Evolutionary conservation across 306 rosid species (phyloP).

Genomic region (Ormosia semicastrata): DNA sequence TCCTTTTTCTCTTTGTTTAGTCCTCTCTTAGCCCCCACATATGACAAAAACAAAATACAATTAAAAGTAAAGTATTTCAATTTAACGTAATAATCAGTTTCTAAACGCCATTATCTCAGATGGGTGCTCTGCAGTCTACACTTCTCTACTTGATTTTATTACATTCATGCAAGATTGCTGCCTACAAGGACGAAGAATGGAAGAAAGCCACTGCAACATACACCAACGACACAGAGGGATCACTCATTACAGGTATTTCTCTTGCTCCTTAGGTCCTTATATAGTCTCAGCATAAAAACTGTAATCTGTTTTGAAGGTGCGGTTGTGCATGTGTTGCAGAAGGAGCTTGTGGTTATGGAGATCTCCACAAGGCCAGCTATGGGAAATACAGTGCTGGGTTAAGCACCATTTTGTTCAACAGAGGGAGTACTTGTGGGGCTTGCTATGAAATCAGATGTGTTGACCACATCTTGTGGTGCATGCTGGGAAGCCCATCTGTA

Average conservation of each 20-base stretch:
- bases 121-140: constrained; percentile 63
- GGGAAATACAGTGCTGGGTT: constrained; percentile 83
- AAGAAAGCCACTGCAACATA: constrained; percentile 88
- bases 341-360: constrained; percentile 99
- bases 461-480: constrained; percentile 92
- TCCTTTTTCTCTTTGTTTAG: constrained; percentile 32
- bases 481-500: constrained; percentile 82
- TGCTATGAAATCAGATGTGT: constrained; percentile 94
- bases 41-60: constrained; percentile 18
- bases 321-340: constrained; percentile 56
- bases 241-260: constrained; percentile 69
- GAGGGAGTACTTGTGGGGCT: constrained; percentile 91
- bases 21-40: constrained; percentile 31
- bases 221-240: constrained; percentile 70
- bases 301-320: constrained; percentile 13
- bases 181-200: constrained; percentile 61
- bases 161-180: constrained; percentile 37
- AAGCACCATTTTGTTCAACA: constrained; percentile 81
- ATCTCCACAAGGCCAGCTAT: constrained; percentile 75
- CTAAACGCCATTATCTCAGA: constrained; percentile 36
- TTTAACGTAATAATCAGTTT: constrained; percentile 32
- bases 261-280: constrained; percentile 26
- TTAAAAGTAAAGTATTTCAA: constrained; percentile 11
- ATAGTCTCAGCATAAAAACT: neutral
- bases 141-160: constrained; percentile 56